Percentiles rank a stretch among this genome's conserved stretches.
These are phyloP conservation scores for Aotearoamyces nothofagi DNA, from an alignment of 2,329 filamentous ascomycete genomes.

Conservation along the genomic window DNA sequence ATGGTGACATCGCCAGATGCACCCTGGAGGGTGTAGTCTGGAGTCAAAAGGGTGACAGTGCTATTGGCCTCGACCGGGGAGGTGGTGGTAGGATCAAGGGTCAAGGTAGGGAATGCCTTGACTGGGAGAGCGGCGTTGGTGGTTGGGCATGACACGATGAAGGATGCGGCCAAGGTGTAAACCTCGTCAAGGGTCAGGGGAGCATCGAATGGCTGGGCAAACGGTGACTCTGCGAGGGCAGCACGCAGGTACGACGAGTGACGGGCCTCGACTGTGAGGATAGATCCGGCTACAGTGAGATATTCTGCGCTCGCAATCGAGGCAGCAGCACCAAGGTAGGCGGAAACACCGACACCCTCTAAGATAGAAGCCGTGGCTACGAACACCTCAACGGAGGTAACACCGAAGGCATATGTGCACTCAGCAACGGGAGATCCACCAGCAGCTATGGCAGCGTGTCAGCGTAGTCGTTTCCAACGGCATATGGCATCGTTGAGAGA, in stretches of 20 bases:
- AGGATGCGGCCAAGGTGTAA: slow-evolving; percentile 47
- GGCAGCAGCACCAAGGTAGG: slow-evolving; percentile 47
- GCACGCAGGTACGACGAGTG: slow-evolving; percentile 47
- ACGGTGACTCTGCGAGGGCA: slow-evolving; percentile 31
- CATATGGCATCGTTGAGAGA: no score
- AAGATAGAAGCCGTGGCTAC: slow-evolving; percentile 35
- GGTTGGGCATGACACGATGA: slow-evolving; percentile 40
- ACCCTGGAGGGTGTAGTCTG: slow-evolving; percentile 10
- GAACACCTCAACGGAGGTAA: slow-evolving; percentile 31
- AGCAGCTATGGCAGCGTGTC: no score
- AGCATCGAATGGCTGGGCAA: slow-evolving; percentile 43
- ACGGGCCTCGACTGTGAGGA: slow-evolving; percentile 49
- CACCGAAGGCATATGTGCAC: slow-evolving; percentile 40
- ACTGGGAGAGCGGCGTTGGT: slow-evolving; percentile 38
- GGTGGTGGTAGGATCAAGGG: slow-evolving; percentile 12
- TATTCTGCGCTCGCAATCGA: slow-evolving; percentile 40
- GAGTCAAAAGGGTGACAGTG: slow-evolving; percentile 14
- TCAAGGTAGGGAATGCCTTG: slow-evolving; percentile 39
- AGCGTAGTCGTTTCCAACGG: no score
- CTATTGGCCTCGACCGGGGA: slow-evolving; percentile 9
- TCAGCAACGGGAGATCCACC: slow-evolving; percentile 33
- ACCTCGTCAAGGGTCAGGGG: slow-evolving; percentile 42
- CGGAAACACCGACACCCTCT: slow-evolving; percentile 41
- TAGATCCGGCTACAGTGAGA: slow-evolving; percentile 43
- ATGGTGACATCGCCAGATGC: slow-evolving; percentile 11